Evolutionary conservation across 345 rosid genomes (phyloP), one percentile per base, ranked within the genome.

Genomic region (Heritiera fomes): DNA sequence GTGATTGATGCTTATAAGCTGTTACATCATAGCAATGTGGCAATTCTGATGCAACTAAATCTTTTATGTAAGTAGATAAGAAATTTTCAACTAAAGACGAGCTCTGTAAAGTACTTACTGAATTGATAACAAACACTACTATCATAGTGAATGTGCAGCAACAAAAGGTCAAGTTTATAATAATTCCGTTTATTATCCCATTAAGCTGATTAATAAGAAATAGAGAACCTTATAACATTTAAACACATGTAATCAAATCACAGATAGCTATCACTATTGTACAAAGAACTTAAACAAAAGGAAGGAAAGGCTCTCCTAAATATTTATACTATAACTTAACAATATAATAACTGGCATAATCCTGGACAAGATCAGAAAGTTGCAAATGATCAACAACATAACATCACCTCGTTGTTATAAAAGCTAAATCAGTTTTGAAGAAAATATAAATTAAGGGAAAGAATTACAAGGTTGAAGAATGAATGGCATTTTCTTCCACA

Each of bases 371-470:
- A 30, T 30, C 40, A 62, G 18, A 30, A 62, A 62, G 66, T 12
- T 62, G 41, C 40, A 62, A 13, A 62, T 12, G 18, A 30, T 6
- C 41, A 62, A 11, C 15, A 30, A 13, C 17, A 2, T 12, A 30
- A 62, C 17, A 30, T 28, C 41, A 30, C 4, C 66, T 62, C 85
- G 64, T 90, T 75, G 50, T 91, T 89, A 45, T 86, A 76, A 73
- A 90, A 71, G 71, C 87, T 50, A 91, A 68, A 92, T 77, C 34
- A 79, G 1, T 50, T 50, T 82, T 23, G 61, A 8, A 18, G 9
- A 56, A 6, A 8, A 56, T n/a, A 1, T 5, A 14, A 41, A 66
- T 40, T 41, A 66, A 40, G 50, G 15, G 50, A 6, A 41, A 66
- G 53, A 45, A 67, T 3, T 59, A 46, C 18, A 68, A 28, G 40